A percentile compares a stretch with the other conserved stretches of the same genome.
Conservation (phyloP, 1,284 basidiomycete genomes). For the Cryptococcus hybrid region DNA sequence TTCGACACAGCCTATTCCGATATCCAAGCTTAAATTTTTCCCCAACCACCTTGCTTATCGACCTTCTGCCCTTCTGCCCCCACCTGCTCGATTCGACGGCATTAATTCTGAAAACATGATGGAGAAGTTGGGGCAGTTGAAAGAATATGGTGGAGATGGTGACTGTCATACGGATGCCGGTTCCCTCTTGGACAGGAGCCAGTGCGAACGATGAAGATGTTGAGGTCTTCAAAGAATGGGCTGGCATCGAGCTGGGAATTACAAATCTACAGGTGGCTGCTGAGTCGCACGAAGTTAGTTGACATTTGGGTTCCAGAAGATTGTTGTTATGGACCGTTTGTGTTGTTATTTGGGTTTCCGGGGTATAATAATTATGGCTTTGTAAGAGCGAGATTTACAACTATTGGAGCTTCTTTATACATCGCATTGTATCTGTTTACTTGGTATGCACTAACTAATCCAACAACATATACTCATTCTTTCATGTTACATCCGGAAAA, state of each 20-base stretch:
- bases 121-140: constrained; percentile 20
- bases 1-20: constrained; percentile 6
- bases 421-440: neutral
- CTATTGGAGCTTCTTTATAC: neutral
- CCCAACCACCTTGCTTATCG: constrained; percentile 45
- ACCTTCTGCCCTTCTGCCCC: constrained; percentile 26
- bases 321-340: no score
- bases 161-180: constrained; percentile 41
- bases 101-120: constrained; percentile 4
- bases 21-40: constrained; percentile 35
- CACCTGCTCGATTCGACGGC: constrained; percentile 21
- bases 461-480: constrained; percentile 13
- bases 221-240: constrained; percentile 30
- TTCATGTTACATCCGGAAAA: constrained; percentile 79
- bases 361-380: no score
- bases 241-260: constrained; percentile 31
- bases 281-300: neutral
- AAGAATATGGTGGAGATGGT: constrained; percentile 31
- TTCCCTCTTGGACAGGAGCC: constrained; percentile 6
- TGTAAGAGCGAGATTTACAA: no score
- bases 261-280: constrained; percentile 10
- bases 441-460: neutral
- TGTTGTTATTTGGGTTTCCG: neutral
- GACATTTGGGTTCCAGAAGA: no score
- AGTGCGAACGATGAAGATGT: constrained; percentile 20